A percentile compares a stretch with the other conserved stretches of the same genome.
Evolutionary conservation across 148 eudicot genomes (phyloP).

Genomic region (Chenopodium berlandieri): DNA sequence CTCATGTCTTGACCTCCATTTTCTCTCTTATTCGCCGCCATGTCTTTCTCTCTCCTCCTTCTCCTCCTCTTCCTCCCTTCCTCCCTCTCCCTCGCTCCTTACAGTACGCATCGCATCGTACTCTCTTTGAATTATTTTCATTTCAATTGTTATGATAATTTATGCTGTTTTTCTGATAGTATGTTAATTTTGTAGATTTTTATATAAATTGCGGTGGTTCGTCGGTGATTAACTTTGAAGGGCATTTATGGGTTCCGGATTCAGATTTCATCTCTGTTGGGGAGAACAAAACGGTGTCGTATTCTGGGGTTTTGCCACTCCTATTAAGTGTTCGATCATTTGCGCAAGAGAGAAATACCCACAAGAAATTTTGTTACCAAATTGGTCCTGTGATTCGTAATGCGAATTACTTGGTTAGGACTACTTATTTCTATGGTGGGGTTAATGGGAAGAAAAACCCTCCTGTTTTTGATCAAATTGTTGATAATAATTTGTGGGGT

Average conservation of each 20-base stretch:
- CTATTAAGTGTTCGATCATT: slow-evolving; percentile 74
- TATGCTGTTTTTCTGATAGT: background rate
- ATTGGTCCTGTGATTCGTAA: slow-evolving; percentile 51
- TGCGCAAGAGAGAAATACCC: slow-evolving; percentile 37
- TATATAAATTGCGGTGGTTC: slow-evolving; percentile 74
- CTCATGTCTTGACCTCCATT: background rate
- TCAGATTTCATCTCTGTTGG: slow-evolving; percentile 46
- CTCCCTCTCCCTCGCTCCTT: slow-evolving; percentile 48
- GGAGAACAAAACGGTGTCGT: slow-evolving; percentile 33
- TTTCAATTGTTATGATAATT: background rate
- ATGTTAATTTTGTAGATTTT: slow-evolving; percentile 31
- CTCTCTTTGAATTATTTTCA: background rate
- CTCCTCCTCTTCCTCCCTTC: slow-evolving; percentile 25
- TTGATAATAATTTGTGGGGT: slow-evolving; percentile 82
- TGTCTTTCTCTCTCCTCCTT: slow-evolving; percentile 28
- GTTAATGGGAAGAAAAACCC: slow-evolving; percentile 55
- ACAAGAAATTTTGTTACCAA: slow-evolving; percentile 71
- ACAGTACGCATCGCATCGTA: slow-evolving; percentile 34
- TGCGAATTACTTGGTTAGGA: slow-evolving; percentile 62
- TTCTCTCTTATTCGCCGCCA: slow-evolving; percentile 13
- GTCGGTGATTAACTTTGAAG: slow-evolving; percentile 25
- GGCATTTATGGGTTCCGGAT: slow-evolving; percentile 65
- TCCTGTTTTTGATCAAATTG: slow-evolving; percentile 89
- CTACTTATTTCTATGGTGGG: slow-evolving; percentile 84
- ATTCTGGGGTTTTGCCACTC: slow-evolving; percentile 31